Evolutionary conservation across 78 protist species (phyloP), one percentile per base, ranked within the genome.

Genomic region (Dictyostelium intermedium): DNA sequence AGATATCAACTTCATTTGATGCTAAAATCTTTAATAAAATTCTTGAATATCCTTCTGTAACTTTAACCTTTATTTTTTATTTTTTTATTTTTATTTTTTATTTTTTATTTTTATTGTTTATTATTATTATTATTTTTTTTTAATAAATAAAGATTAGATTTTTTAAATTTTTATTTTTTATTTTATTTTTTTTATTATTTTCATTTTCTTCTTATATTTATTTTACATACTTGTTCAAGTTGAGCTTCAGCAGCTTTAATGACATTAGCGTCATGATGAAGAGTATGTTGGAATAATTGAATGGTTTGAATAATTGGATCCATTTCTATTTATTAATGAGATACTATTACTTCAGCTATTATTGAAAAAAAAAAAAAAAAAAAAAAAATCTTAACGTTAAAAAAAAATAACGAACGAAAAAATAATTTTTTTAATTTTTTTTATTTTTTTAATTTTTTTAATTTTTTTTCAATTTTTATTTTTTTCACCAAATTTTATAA

Each of bases 1-100:
- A 35, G 30, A 80, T 70, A 32, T 89, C 73, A 13, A 89, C 43
- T 66, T 89, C 94, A 89, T 89, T 89, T 23, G 82, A 66, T 89
- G 94, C 94, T 32, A 89, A 43, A 69, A 89, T 60, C 41, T 83
- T 78, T 35, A 89, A 43, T 32, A 89, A 81, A 13, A 69, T 32
- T 47, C 72, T 69, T 47, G 94, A 41, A 47, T 50, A 78, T 32
- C 87, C 87, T 25, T n/a, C 74, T 20, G 25, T 34, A 69, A 45
- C 30, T 47, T 78, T 80, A 11, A 89, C 30, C 94, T 89, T 47
- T 23, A 66, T 39, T 39, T 39, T 45, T 45, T 9, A 8, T 45
- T 45, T 45, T 45, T 45, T 45, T 45, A 16, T 30, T 34, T 72
- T 72, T 34, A 27, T 72, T 72, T 27, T 32, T 69, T 30, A 11